Evolutionary conservation across 2,329 filamentous ascomycete genomes (phyloP), one percentile per base, ranked within the genome.

Genomic region (Verticillium zaregamsianum): DNA sequence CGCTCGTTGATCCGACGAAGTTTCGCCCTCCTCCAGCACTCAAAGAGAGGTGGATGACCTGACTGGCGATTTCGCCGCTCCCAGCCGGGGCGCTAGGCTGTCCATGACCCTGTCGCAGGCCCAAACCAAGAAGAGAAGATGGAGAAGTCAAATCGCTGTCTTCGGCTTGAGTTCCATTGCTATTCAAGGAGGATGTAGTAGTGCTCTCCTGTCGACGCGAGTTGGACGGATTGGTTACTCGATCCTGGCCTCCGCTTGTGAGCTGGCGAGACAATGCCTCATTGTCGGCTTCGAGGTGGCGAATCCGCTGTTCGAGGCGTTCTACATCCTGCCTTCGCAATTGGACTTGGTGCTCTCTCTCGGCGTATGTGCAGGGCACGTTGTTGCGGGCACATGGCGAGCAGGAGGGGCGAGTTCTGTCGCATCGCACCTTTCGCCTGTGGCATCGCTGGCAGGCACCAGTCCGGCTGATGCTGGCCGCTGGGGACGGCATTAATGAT

Each of bases 41-140:
- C 17, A 76, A 69, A 7, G 76, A 77, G n/a, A 79, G 68, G 60
- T 76, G 76, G 0, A 77, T 76, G n/a, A 80, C 75, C 61, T 80
- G 74, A 32, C 74, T 74, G 0, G 75, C 72, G 3, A 77, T 71
- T 25, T 76, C 74, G n/a, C 68, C 65, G 45, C 64, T 57, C n/a
- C 62, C 61, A 14, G 63, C 61, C 40, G 61, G 32, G 14, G 56
- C n/a, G 32, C 33, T 25, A 6, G 49, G 32, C 32, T 60, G 49
- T 58, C 12, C 49, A 15, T 59, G 33, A 31, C 35, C 58, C 14
- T 35, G 59, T 20, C 60, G 59, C 9, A 54, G 55, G 20, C 55
- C 55, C 4, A 37, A 25, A 9, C 33, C 55, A 12, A 57, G 32
- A 17, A 57, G 32, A 12, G 55, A 57, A 11, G 55, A 12, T 15